Evolutionary conservation across 208 protist genomes (phyloP).

Genomic region (Leptomonas pyrrhocoris): DNA sequence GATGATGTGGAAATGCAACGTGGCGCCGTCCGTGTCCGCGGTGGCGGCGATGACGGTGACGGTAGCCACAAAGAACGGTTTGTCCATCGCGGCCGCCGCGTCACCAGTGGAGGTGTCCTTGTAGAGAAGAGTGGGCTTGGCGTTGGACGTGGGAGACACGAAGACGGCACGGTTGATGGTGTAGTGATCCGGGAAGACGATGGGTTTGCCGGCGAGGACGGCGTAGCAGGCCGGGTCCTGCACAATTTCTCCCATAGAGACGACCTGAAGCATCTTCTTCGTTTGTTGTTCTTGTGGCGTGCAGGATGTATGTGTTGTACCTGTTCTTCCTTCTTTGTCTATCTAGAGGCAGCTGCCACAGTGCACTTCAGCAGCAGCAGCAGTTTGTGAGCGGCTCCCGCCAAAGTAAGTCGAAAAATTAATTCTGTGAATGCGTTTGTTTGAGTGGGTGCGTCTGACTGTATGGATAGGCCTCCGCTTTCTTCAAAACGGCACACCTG

Average conservation of each 20-base stretch:
- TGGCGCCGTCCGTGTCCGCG: conserved; percentile 1
- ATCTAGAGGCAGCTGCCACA: neutral
- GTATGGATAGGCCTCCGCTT: too few species aligned
- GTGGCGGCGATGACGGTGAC: conserved; percentile 27
- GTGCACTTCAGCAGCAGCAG: too few species aligned
- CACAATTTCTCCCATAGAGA: conserved; percentile 50
- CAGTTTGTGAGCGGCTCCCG: too few species aligned
- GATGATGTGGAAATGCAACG: conserved; percentile 53
- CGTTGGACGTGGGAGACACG: neutral
- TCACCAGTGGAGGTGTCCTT: neutral
- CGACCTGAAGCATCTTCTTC: conserved; percentile 47
- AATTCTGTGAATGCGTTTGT: too few species aligned
- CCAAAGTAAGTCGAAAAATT: too few species aligned
- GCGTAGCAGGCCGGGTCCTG: conserved; percentile 31
- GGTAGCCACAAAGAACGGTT: conserved; percentile 49
- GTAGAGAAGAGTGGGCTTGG: conserved; percentile 12
- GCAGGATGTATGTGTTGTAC: neutral
- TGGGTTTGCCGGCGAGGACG: conserved; percentile 23
- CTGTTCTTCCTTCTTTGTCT: neutral
- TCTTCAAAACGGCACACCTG: too few species aligned
- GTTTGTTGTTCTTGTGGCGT: conserved; percentile 6
- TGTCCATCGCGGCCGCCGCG: neutral
- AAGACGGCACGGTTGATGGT: conserved; percentile 66
- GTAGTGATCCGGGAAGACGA: conserved; percentile 60
- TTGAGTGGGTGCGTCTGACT: too few species aligned